Evolutionary conservation across 192 early-diverging fungal species (phyloP).

Genomic region (Umbelopsis isabellina): DNA sequence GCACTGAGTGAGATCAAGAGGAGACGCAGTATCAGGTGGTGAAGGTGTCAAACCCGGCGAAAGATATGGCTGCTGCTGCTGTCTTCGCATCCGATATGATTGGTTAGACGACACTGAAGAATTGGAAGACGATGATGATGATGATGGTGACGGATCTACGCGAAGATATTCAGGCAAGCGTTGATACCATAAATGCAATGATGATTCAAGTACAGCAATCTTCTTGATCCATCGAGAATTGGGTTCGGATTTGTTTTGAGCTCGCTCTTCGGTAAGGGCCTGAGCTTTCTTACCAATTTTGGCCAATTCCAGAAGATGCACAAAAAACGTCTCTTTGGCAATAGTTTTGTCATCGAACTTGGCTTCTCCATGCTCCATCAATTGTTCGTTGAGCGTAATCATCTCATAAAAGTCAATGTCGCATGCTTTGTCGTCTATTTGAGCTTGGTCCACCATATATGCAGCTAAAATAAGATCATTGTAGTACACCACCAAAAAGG

Average conservation of each 20-base stretch:
- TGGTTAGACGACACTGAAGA: constrained; percentile 5
- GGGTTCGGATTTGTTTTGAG: constrained; percentile 1
- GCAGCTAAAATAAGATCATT: constrained; percentile 25
- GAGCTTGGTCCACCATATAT: constrained; percentile 32
- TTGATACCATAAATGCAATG: constrained; percentile 31
- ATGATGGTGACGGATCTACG: constrained; percentile 11
- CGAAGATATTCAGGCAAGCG: constrained; percentile 28
- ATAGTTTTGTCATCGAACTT: constrained; percentile 29
- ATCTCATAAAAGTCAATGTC: constrained; percentile 42
- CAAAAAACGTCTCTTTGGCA: constrained; percentile 39
- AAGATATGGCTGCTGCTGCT: not conserved
- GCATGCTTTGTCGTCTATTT: constrained; percentile 30
- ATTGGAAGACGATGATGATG: not conserved
- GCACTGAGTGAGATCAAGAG: not conserved
- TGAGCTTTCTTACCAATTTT: constrained; percentile 31
- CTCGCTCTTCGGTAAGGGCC: constrained; percentile 6
- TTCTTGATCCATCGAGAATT: constrained; percentile 23
- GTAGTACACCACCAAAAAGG: constrained; percentile 41
- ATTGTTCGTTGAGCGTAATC: constrained; percentile 20
- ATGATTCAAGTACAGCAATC: constrained; percentile 22
- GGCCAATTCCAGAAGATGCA: constrained; percentile 24
- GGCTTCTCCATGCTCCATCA: not conserved
- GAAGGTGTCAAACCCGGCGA: constrained; percentile 4
- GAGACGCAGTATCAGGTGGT: constrained; percentile 16
- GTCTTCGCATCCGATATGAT: not conserved